Evolutionary conservation across 1,139 yeast genomes (phyloP).

Genomic region (Yarrowia galli): DNA sequence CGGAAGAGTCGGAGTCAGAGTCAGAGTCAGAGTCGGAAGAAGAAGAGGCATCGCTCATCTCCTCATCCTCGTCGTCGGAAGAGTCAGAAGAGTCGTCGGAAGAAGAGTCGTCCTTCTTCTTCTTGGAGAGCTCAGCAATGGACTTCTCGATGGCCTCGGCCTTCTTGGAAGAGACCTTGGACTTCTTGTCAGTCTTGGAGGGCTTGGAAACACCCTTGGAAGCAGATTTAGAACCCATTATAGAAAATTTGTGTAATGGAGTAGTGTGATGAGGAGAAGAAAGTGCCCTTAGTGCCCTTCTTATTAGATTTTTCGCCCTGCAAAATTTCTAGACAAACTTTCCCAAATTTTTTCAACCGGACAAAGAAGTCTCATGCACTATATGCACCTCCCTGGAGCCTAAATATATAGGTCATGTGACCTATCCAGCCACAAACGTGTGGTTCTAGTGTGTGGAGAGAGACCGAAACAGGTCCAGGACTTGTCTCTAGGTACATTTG

Average conservation of each 20-base stretch:
- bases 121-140: conserved; percentile 39
- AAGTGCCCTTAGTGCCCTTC: conserved; percentile 26
- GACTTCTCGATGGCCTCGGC: conserved; percentile 37
- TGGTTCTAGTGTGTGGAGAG: not conserved
- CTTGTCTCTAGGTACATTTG: not conserved
- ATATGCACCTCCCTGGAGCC: not conserved
- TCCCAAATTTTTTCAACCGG: conserved; percentile 26
- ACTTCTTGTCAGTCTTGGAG: conserved; percentile 38
- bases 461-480: not conserved
- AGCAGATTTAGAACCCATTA: conserved; percentile 37
- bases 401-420: conserved; percentile 11
- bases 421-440: conserved; percentile 1
- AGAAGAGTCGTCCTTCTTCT: conserved; percentile 46
- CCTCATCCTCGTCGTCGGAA: conserved; percentile 40
- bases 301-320: conserved; percentile 19
- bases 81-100: conserved; percentile 45
- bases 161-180: conserved; percentile 39
- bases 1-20: conserved; percentile 35
- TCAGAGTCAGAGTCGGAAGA: conserved; percentile 42
- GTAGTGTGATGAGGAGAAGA: conserved; percentile 24
- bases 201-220: conserved; percentile 39
- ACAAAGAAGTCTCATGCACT: conserved; percentile 35
- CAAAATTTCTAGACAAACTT: conserved; percentile 32
- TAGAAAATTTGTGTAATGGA: conserved; percentile 14
- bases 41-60: conserved; percentile 45